A percentile compares a stretch with the other conserved stretches of the same genome.
These are phyloP conservation scores for Brachypodium distachyon DNA, from an alignment of 202 grass and related monocot species.

Conservation along the genomic window DNA sequence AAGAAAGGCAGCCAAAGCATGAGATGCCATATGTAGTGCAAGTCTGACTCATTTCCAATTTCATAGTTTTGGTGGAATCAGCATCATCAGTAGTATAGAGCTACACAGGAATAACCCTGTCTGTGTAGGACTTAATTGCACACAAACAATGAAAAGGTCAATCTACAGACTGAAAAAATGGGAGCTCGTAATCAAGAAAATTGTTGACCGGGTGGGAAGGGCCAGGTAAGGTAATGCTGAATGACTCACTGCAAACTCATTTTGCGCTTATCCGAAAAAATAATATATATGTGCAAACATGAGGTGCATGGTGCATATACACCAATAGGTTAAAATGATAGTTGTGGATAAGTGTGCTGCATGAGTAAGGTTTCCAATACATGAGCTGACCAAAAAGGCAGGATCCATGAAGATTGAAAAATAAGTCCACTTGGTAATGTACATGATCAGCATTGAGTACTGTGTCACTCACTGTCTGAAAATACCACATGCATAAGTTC, in stretches of 20 bases:
- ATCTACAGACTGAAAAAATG: constrained; percentile 10
- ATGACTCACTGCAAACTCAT: constrained; percentile 29
- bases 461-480: constrained; percentile 23
- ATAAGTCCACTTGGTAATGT: constrained; percentile 27
- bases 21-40: constrained; percentile 82
- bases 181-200: neutral
- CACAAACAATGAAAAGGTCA: constrained; percentile 17
- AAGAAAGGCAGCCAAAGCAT: constrained; percentile 35
- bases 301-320: neutral
- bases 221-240: constrained; percentile 21
- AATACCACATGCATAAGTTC: constrained; percentile 34
- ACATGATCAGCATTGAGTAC: constrained; percentile 15
- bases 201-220: constrained; percentile 18
- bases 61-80: constrained; percentile 39
- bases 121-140: constrained; percentile 8
- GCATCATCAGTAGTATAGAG: constrained; percentile 34
- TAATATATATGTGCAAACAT: neutral
- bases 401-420: constrained; percentile 32
- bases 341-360: constrained; percentile 18
- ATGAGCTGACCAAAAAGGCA: constrained; percentile 21
- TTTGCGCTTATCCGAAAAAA: neutral
- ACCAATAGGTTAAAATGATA: neutral
- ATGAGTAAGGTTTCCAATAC: constrained; percentile 10
- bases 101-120: neutral
- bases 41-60: constrained; percentile 59